A percentile compares a stretch with the other conserved stretches of the same genome.
Conservation (phyloP, 2,329 filamentous ascomycete species). For the Talaromyces verruculosus region DNA sequence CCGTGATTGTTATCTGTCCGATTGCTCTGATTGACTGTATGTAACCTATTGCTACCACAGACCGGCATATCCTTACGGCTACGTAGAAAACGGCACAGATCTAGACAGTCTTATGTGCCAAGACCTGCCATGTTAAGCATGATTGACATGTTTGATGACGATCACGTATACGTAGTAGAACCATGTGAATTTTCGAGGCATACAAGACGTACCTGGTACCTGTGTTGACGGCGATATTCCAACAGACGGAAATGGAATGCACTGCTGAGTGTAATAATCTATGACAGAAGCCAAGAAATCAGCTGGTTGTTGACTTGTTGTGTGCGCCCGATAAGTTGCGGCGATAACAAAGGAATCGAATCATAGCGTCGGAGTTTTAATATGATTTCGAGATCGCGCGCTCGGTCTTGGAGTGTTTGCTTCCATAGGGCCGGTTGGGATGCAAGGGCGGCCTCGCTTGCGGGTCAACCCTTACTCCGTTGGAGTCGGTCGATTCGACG, state of each 20-base stretch:
- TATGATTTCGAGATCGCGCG: background rate
- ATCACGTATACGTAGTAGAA: background rate
- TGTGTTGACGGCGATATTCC: background rate
- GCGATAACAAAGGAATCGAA: background rate
- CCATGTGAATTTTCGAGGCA: background rate
- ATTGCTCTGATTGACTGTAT: background rate
- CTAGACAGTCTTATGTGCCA: background rate
- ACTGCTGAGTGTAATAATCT: background rate
- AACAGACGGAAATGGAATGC: background rate
- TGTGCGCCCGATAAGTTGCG: background rate
- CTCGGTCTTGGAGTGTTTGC: background rate
- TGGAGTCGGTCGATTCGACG: background rate
- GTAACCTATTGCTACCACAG: background rate
- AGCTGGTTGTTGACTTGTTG: background rate
- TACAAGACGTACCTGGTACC: background rate
- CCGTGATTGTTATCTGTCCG: background rate
- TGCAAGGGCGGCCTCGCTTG: slow-evolving; percentile 16
- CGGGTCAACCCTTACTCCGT: slow-evolving; percentile 14
- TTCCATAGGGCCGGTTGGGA: slow-evolving; percentile 19
- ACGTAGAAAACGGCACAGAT: background rate
- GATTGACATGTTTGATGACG: background rate
- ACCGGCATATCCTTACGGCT: background rate
- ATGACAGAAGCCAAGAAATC: slow-evolving; percentile 9
- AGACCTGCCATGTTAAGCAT: background rate
- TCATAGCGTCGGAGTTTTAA: slow-evolving; percentile 4